phyloP scores from a whole-genome alignment of 2,329 filamentous ascomycete species.

The Fusarium tuaranense region DNA sequence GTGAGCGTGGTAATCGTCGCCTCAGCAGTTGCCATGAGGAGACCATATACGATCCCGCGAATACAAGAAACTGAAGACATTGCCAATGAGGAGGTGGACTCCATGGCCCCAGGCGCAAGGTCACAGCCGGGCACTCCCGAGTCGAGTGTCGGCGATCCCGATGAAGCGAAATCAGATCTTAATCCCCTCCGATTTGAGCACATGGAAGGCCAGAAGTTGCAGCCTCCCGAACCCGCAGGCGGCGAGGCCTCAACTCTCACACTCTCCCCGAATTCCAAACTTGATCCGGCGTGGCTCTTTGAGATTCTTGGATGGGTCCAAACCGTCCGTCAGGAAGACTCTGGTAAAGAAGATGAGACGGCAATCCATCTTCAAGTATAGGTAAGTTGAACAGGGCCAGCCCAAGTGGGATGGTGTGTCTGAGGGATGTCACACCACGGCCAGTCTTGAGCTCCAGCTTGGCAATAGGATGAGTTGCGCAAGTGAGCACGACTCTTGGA shows the following conservation, averaged over 20 bases:
- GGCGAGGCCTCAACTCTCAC: slow-evolving; percentile 21
- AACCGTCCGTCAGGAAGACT: not conserved
- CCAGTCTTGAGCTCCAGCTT: not conserved
- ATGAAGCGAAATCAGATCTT: slow-evolving; percentile 7
- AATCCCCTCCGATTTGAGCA: slow-evolving; percentile 19
- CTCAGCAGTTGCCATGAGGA: slow-evolving; percentile 19
- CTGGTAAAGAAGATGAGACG: slow-evolving; percentile 8
- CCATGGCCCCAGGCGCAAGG: not conserved
- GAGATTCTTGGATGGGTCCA: slow-evolving; percentile 26
- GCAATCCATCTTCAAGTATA: not conserved
- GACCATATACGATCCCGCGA: not conserved
- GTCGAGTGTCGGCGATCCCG: slow-evolving; percentile 2
- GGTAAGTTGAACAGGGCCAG: not conserved
- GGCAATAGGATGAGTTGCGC: not conserved
- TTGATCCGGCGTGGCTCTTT: slow-evolving; percentile 9
- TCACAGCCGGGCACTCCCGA: not conserved
- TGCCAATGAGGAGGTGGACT: slow-evolving; percentile 11
- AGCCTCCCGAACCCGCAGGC: slow-evolving; percentile 8
- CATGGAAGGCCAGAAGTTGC: slow-evolving; percentile 26
- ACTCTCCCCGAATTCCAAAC: slow-evolving; percentile 11
- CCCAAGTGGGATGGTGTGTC: slow-evolving; percentile 5
- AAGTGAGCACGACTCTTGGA: not conserved
- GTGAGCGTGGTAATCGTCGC: slow-evolving; percentile 15
- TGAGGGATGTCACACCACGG: not conserved
- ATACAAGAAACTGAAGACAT: slow-evolving; percentile 4